Conservation (phyloP, 106 monocot species). For the Platanthera zijinensis region DNA sequence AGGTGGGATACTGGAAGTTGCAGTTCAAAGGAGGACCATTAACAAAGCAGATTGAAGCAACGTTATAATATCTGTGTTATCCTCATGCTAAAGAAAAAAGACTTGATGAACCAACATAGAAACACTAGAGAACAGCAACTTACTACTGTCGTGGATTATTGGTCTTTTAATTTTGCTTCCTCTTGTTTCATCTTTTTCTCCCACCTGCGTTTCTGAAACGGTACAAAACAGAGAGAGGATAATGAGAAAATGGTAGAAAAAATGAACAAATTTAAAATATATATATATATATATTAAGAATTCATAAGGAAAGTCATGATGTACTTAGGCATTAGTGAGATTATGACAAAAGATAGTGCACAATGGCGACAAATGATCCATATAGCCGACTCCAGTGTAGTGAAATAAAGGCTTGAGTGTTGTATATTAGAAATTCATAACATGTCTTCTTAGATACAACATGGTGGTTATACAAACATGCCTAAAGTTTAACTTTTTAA, state of each 20-base stretch:
- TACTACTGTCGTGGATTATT: neutral
- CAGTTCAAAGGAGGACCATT: neutral
- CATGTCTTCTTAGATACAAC: too few relatives aligned
- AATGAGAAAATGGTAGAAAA: neutral
- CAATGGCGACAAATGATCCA: too few relatives aligned
- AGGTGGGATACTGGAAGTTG: neutral
- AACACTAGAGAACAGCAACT: neutral
- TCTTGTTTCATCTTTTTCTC: constrained; percentile 90
- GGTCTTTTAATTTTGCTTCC: constrained; percentile 22
- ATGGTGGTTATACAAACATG: too few relatives aligned
- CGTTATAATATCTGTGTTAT: neutral
- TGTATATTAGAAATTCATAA: too few relatives aligned
- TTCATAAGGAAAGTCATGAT: too few relatives aligned
- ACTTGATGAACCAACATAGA: neutral
- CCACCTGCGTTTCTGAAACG: constrained; percentile 67
- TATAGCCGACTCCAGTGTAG: too few relatives aligned
- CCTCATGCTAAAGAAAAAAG: neutral
- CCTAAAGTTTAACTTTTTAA: too few relatives aligned
- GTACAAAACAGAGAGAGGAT: neutral
- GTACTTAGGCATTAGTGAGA: too few relatives aligned
- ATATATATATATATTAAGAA: too few relatives aligned
- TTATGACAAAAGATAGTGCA: too few relatives aligned
- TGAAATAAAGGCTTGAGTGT: too few relatives aligned
- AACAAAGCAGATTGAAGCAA: neutral
- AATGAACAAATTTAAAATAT: too few relatives aligned